These are phyloP conservation scores for Aspergillus puulaauensis DNA, from an alignment of 2,329 filamentous ascomycete species.

Conservation along the genomic window DNA sequence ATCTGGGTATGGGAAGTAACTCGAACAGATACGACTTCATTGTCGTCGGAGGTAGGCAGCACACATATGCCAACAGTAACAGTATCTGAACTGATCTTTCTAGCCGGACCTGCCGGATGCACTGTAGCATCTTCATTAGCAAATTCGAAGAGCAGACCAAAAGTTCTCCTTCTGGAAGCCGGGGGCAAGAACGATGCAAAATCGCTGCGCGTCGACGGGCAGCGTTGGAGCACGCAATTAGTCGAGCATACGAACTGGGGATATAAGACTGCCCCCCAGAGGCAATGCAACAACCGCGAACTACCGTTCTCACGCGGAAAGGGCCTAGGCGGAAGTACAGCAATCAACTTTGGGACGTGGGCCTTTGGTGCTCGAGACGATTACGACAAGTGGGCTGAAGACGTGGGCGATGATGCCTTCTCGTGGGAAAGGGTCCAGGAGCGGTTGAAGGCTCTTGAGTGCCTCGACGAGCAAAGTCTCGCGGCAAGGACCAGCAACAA, in stretches of 20 bases:
- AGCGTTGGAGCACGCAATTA: constrained; percentile 52
- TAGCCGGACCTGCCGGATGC: constrained; percentile 60
- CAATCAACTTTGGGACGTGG: constrained; percentile 57
- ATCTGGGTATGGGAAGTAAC: no score
- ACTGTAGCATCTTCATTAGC: constrained; percentile 56
- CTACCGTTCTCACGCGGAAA: constrained; percentile 48
- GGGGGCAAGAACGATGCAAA: constrained; percentile 52
- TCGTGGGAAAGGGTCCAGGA: constrained; percentile 54
- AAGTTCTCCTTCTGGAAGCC: constrained; percentile 61
- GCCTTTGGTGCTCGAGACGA: constrained; percentile 58
- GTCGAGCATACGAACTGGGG: constrained; percentile 52
- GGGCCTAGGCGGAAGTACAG: constrained; percentile 53
- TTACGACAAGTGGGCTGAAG: constrained; percentile 60
- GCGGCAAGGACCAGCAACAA: constrained; percentile 28
- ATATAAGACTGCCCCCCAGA: constrained; percentile 52
- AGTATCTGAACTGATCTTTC: background rate
- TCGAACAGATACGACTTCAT: background rate
- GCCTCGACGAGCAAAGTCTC: constrained; percentile 42
- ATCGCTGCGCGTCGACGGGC: constrained; percentile 51
- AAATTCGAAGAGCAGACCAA: constrained; percentile 47
- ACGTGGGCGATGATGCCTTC: constrained; percentile 57
- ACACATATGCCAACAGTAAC: no score
- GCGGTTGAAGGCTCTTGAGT: constrained; percentile 55
- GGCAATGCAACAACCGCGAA: constrained; percentile 48
- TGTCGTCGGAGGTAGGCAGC: background rate